Conservation (phyloP, 1,139 yeast species). For the Candida buenavistaensis region DNA sequence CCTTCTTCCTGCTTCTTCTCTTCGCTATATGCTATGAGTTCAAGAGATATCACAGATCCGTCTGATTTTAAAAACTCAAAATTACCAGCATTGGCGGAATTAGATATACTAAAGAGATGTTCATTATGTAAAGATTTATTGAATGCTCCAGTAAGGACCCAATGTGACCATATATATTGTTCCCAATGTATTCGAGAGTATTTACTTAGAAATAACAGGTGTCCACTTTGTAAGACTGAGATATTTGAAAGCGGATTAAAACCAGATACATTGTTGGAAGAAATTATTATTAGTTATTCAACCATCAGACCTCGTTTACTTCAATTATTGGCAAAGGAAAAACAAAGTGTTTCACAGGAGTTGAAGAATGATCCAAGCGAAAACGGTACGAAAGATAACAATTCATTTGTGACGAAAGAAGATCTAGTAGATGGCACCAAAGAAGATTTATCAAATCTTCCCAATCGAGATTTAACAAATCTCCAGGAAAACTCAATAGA, state of each 20-base stretch:
- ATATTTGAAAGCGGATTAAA: constrained; percentile 70
- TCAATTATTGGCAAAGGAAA: constrained; percentile 18
- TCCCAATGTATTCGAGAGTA: constrained; percentile 83
- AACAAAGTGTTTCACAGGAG: neutral
- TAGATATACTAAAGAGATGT: constrained; percentile 78
- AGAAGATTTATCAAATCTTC: neutral
- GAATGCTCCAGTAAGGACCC: constrained; percentile 79
- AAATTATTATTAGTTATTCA: constrained; percentile 58
- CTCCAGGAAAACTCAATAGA: neutral
- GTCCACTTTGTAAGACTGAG: constrained; percentile 80
- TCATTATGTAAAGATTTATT: constrained; percentile 89
- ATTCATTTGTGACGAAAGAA: neutral
- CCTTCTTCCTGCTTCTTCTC: too few relatives aligned
- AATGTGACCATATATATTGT: constrained; percentile 90
- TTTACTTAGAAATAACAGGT: constrained; percentile 55
- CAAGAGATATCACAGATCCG: constrained; percentile 51
- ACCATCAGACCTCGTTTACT: constrained; percentile 42
- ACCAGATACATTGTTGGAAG: constrained; percentile 72
- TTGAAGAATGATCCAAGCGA: constrained; percentile 5
- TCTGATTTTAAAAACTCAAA: constrained; percentile 62
- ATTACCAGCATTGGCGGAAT: constrained; percentile 55
- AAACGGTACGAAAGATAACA: neutral
- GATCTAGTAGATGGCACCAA: neutral
- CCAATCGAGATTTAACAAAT: neutral
- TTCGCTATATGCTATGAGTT: too few relatives aligned